A percentile compares a stretch with the other conserved stretches of the same genome.
phyloP scores from a whole-genome alignment of 169 alveolate genomes.

The Plasmodium adleri region DNA sequence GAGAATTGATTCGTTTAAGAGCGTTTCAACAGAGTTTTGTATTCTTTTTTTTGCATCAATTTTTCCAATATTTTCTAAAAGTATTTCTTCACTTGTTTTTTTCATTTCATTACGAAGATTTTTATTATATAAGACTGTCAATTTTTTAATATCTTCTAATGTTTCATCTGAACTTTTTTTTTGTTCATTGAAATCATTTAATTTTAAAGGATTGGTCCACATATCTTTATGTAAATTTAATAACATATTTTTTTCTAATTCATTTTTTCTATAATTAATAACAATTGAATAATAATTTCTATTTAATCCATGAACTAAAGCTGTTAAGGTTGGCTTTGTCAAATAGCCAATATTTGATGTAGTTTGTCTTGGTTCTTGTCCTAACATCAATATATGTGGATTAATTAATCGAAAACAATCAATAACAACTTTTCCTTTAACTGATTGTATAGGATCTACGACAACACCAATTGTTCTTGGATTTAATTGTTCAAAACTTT shows the following conservation, averaged over 20 bases:
- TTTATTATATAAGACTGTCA: conserved; percentile 90
- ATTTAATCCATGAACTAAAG: conserved; percentile 96
- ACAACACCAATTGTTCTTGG: conserved; percentile 99
- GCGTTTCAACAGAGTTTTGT: conserved; percentile 83
- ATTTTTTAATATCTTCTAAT: conserved; percentile 13
- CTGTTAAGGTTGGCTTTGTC: conserved; percentile 92
- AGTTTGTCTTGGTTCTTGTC: conserved; percentile 99
- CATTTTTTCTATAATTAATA: conserved; percentile 97
- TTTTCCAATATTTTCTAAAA: conserved; percentile 92
- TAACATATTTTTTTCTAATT: conserved; percentile 97
- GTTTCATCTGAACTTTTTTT: conserved; percentile 32
- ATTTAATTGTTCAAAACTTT: conserved; percentile 98
- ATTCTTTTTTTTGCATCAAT: conserved; percentile 93
- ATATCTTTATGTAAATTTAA: conserved; percentile 95
- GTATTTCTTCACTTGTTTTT: conserved; percentile 95
- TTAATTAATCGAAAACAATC: conserved; percentile 99
- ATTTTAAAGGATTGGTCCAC: conserved; percentile 96
- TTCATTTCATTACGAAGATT: conserved; percentile 96
- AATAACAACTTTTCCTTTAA: conserved; percentile 98
- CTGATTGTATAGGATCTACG: conserved; percentile 99
- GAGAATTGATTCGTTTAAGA: conserved; percentile 85
- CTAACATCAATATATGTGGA: conserved; percentile 94
- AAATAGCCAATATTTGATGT: conserved; percentile 98
- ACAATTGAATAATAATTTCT: conserved; percentile 98
- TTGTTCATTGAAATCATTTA: conserved; percentile 81